Percentiles rank a stretch among this genome's conserved stretches.
Evolutionary conservation across 495 filamentous ascomycete species (phyloP).

Genomic region (Annulohypoxylon maeteangense): DNA sequence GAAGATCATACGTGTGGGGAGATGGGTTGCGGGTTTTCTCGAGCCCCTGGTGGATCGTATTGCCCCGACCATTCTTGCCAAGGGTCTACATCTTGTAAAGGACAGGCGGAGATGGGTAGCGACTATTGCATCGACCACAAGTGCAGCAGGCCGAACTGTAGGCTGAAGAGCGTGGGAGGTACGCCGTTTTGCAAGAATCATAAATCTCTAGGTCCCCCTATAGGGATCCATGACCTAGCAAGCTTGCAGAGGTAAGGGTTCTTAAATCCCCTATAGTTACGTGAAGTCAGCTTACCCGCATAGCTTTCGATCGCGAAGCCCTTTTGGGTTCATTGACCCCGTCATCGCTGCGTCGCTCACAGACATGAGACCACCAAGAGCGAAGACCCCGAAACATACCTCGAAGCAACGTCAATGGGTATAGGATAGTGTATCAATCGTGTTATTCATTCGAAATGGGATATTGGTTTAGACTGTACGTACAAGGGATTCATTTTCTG

Average conservation of each 20-base stretch:
- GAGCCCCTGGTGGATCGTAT: constrained; percentile 34
- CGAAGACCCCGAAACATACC: constrained; percentile 25
- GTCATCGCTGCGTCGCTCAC: constrained; percentile 30
- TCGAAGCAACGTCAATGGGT: constrained; percentile 29
- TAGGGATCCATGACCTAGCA: constrained; percentile 28
- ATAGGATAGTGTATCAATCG: constrained; percentile 11
- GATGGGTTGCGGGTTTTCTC: constrained; percentile 39
- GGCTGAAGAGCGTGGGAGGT: constrained; percentile 31
- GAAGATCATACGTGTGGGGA: constrained; percentile 42
- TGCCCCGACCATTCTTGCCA: constrained; percentile 41
- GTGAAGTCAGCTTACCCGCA: constrained; percentile 5
- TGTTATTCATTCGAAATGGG: not conserved
- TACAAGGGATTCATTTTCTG: constrained; percentile 7
- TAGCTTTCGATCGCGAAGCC: constrained; percentile 38
- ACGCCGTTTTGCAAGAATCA: constrained; percentile 41
- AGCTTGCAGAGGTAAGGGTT: constrained; percentile 38
- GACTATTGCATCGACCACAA: constrained; percentile 43
- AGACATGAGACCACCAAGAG: constrained; percentile 6
- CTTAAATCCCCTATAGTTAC: not conserved
- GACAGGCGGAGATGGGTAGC: constrained; percentile 36
- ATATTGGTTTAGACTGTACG: constrained; percentile 11
- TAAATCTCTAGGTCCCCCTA: constrained; percentile 24
- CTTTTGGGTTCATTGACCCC: constrained; percentile 31
- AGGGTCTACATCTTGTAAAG: constrained; percentile 33
- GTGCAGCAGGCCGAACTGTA: constrained; percentile 34